Conservation (phyloP, 2,329 filamentous ascomycete species). For the Apiospora marii region DNA sequence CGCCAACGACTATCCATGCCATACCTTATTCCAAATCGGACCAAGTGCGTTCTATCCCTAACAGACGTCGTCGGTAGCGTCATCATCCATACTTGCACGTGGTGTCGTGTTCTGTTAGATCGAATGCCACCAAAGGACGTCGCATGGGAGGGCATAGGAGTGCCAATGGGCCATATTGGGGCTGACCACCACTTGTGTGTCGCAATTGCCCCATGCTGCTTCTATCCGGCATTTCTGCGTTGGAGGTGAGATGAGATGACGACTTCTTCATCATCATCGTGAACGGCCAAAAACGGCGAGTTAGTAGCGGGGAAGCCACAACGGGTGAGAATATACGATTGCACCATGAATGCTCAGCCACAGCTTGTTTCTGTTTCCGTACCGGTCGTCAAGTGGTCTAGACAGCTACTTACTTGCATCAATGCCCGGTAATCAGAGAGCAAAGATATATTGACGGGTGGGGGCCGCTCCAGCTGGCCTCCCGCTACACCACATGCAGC, state of each 20-base stretch:
- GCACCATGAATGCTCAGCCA: neutral
- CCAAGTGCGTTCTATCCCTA: slow-evolving; percentile 3
- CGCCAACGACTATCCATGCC: neutral
- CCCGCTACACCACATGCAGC: neutral
- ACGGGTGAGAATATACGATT: neutral
- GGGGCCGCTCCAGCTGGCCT: neutral
- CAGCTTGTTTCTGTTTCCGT: neutral
- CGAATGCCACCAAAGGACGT: neutral
- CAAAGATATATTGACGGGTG: neutral
- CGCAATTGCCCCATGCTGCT: neutral
- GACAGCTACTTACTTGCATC: too few species aligned
- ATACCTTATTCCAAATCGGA: neutral
- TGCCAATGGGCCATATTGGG: neutral
- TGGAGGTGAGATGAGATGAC: slow-evolving; percentile 1
- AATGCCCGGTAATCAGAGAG: neutral
- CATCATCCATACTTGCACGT: slow-evolving; percentile 22
- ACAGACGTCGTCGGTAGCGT: neutral
- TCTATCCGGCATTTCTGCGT: neutral
- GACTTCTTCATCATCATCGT: neutral
- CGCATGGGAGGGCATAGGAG: neutral
- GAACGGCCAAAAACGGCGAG: neutral
- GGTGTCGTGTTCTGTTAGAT: neutral
- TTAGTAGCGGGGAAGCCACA: neutral
- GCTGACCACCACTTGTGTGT: slow-evolving; percentile 5
- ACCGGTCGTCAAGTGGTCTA: neutral